Conservation (phyloP, 129 eudicot species). For the Smallanthus sonchifolius region DNA sequence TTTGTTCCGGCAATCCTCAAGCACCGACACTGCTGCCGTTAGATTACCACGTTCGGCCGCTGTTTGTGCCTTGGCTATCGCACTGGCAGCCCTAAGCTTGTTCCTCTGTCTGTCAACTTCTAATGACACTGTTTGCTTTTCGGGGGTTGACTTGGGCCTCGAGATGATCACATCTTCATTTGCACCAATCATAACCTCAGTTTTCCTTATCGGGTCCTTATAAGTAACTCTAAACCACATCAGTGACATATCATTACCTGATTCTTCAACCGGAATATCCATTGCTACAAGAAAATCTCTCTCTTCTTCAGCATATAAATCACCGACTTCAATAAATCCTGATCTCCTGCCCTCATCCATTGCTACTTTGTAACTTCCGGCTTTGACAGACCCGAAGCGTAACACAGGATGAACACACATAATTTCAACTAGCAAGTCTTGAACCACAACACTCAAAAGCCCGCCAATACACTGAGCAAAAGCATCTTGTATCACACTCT, state of each 20-base stretch:
- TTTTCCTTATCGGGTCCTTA: slow-evolving; percentile 50
- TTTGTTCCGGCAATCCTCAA: slow-evolving; percentile 43
- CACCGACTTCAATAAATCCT: slow-evolving; percentile 64
- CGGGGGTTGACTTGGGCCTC: slow-evolving; percentile 42
- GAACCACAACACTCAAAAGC: slow-evolving; percentile 77
- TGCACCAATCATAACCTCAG: slow-evolving; percentile 24
- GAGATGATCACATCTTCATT: slow-evolving; percentile 36
- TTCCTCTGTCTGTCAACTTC: slow-evolving; percentile 77
- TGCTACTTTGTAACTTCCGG: slow-evolving; percentile 58
- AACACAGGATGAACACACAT: slow-evolving; percentile 50
- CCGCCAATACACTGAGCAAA: slow-evolving; percentile 98
- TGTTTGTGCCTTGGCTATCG: slow-evolving; percentile 54
- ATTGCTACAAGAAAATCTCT: slow-evolving; percentile 55
- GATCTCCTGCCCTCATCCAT: slow-evolving; percentile 29
- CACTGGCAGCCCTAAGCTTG: slow-evolving; percentile 58
- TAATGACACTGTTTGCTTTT: slow-evolving; percentile 26
- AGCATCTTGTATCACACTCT: slow-evolving; percentile 79
- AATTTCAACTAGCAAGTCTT: slow-evolving; percentile 53
- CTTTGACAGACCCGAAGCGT: slow-evolving; percentile 49
- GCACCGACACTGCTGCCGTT: slow-evolving; percentile 38
- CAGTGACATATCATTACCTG: slow-evolving; percentile 38
- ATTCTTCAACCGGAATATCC: slow-evolving; percentile 44
- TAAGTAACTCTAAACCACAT: slow-evolving; percentile 43
- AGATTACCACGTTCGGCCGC: slow-evolving; percentile 69
- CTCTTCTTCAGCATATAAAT: slow-evolving; percentile 89